These are phyloP conservation scores for Dichotomocladium elegans DNA, from an alignment of 371 early-diverging fungal species.

Conservation along the genomic window DNA sequence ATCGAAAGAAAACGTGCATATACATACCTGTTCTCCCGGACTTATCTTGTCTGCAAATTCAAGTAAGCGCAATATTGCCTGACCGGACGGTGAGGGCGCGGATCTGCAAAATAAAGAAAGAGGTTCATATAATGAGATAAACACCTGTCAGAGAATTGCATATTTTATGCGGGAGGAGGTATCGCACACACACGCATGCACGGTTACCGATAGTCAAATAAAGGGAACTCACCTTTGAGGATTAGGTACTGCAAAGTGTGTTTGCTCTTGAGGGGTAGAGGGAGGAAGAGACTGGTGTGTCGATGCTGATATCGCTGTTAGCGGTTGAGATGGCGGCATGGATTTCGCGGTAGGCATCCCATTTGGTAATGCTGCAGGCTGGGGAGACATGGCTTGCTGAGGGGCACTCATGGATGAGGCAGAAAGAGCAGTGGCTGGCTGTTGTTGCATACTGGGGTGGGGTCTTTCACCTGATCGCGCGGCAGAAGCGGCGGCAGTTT, in stretches of 20 bases:
- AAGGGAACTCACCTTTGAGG: too few relatives aligned
- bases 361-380: neutral
- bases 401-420: neutral
- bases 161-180: too few relatives aligned
- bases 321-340: neutral
- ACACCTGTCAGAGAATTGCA: too few relatives aligned
- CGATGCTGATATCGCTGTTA: neutral
- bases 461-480: constrained; percentile 1
- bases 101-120: too few relatives aligned
- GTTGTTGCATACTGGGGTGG: neutral
- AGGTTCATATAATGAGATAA: too few relatives aligned
- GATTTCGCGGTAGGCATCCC: neutral
- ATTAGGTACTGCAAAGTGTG: too few relatives aligned
- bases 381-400: constrained; percentile 2
- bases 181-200: too few relatives aligned
- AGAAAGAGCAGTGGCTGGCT: neutral
- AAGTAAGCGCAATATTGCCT: constrained; percentile 5
- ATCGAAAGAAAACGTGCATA: too few relatives aligned
- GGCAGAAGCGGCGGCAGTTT: constrained; percentile 2
- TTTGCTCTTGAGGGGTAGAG: too few relatives aligned
- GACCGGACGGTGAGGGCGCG: neutral
- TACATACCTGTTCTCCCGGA: constrained; percentile 7
- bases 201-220: too few relatives aligned
- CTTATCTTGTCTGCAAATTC: constrained; percentile 7
- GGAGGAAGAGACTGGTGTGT: too few relatives aligned